Conservation (phyloP, 83 land plant genomes). For the Diphasiastrum complanatum region DNA sequence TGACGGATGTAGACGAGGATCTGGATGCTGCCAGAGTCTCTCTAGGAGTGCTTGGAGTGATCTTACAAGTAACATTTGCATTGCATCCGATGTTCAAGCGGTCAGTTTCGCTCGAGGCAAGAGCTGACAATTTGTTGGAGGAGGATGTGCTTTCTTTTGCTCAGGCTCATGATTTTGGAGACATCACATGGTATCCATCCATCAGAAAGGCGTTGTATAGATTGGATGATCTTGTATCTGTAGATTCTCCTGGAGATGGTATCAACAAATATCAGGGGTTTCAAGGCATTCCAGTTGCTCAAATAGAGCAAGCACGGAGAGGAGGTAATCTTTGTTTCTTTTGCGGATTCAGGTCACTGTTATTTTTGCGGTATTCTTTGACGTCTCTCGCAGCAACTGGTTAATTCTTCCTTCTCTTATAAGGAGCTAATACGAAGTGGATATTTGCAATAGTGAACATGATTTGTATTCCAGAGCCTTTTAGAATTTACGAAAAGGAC, state of each 20-base stretch:
- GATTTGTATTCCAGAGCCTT: too few relatives aligned
- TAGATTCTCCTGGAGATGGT: neutral
- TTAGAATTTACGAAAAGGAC: neutral
- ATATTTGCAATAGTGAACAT: too few relatives aligned
- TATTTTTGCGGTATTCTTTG: neutral
- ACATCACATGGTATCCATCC: neutral
- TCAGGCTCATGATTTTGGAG: neutral
- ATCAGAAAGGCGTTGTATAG: neutral
- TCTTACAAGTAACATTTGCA: slow-evolving; percentile 22
- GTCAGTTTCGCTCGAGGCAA: slow-evolving; percentile 7
- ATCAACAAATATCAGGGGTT: slow-evolving; percentile 9
- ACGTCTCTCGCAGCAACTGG: too few relatives aligned
- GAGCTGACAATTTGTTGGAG: slow-evolving; percentile 1
- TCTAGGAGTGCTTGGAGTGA: slow-evolving; percentile 26
- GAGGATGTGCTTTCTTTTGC: neutral
- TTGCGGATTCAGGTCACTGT: neutral
- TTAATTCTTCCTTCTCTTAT: too few relatives aligned
- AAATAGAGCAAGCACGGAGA: neutral
- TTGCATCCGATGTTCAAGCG: slow-evolving; percentile 32
- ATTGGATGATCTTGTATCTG: neutral
- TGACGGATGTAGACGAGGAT: slow-evolving; percentile 11
- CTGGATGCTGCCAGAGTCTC: slow-evolving; percentile 21
- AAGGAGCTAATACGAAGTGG: too few relatives aligned
- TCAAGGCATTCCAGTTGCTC: neutral
- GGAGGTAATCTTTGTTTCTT: neutral